These are phyloP conservation scores for Skeletonema tropicum DNA, from an alignment of 108 stramenopile genomes.

Conservation along the genomic window DNA sequence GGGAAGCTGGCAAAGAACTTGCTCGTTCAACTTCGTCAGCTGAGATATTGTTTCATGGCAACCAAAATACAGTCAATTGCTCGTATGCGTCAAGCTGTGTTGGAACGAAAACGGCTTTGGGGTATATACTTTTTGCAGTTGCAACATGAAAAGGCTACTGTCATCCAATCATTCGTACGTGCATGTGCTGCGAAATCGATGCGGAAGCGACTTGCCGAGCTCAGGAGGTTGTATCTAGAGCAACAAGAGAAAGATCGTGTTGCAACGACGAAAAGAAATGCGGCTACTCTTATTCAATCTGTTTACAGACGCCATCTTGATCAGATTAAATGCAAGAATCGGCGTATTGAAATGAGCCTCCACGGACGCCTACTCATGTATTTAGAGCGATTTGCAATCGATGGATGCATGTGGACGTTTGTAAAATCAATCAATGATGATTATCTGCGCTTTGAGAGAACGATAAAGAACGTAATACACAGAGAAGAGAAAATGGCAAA, in stretches of 20 bases:
- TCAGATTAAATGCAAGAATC: slow-evolving; percentile 8
- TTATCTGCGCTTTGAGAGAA: slow-evolving; percentile 40
- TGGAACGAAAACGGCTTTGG: slow-evolving; percentile 18
- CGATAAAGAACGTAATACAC: slow-evolving; percentile 33
- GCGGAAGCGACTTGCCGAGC: slow-evolving; percentile 3
- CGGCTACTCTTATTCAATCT: slow-evolving; percentile 36
- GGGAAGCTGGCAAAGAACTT: slow-evolving; percentile 13
- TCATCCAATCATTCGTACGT: slow-evolving; percentile 13
- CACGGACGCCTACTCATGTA: slow-evolving; percentile 39
- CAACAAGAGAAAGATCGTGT: slow-evolving; percentile 15
- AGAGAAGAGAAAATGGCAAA: slow-evolving; percentile 45
- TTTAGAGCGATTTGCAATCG: slow-evolving; percentile 31
- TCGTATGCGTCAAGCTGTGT: slow-evolving; percentile 10
- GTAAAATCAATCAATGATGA: slow-evolving; percentile 49
- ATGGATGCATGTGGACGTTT: slow-evolving; percentile 42
- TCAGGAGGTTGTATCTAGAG: background rate
- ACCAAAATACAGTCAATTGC: slow-evolving; percentile 26
- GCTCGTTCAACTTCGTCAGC: slow-evolving; percentile 9
- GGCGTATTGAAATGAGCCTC: slow-evolving; percentile 29
- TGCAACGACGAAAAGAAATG: background rate
- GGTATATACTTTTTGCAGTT: background rate
- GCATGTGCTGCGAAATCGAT: slow-evolving; percentile 4
- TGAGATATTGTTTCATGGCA: slow-evolving; percentile 15
- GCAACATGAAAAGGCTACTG: slow-evolving; percentile 11
- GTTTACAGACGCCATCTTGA: slow-evolving; percentile 26